Base-by-base conservation (phyloP, 306 rosid genomes). In the Oxytropis ochrocephala region DNA sequence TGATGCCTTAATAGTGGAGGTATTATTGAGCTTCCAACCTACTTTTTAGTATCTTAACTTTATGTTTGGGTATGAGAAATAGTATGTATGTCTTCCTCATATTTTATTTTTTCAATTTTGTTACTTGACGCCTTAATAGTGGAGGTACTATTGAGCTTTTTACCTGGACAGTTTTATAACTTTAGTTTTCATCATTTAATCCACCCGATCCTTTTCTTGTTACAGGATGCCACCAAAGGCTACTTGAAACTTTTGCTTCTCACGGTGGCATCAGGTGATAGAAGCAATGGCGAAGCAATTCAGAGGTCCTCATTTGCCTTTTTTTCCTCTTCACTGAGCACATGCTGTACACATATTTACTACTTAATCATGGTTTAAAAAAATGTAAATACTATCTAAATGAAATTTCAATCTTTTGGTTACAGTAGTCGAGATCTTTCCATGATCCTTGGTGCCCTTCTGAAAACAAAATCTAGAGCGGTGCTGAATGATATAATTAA, bases 381-480 rank as follows among this genome's bases (percentile, higher is more conserved):
- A n/a, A n/a, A n/a, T n/a, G n/a, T 75, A 21, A 49, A 51, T 54
- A 71, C 42, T 44, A 46, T 69, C 18, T 70, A 36, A 67, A 39
- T 46, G 72, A 60, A 41, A 42, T 58, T 53, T 54, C 53, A 11
- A 58, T 68, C 55, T 64, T 10, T 77, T 85, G 62, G 42, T 73
- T 77, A 64, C 87, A 95, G 99, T 80, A 91, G 89, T 79, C 96
- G 99, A 78, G 99, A 95, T 82, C 96, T 95, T 82, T 95, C 99
- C 18, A 95, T 95, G 97, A 95, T 95, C 76, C 96, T 95, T 75
- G 99, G 86, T 56, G 97, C 96, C 12, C 91, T 95, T 77, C 80
- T 95, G 80, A 95, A 95, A 85, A 95, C 99, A 71, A 91, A 86
- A 80, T 91, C 99, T 7, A 86, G 96, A 72, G 74, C 83, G 9